Base-by-base conservation (phyloP, 768 basidiomycete species). In the Leucocoprinus birnbaumii region DNA sequence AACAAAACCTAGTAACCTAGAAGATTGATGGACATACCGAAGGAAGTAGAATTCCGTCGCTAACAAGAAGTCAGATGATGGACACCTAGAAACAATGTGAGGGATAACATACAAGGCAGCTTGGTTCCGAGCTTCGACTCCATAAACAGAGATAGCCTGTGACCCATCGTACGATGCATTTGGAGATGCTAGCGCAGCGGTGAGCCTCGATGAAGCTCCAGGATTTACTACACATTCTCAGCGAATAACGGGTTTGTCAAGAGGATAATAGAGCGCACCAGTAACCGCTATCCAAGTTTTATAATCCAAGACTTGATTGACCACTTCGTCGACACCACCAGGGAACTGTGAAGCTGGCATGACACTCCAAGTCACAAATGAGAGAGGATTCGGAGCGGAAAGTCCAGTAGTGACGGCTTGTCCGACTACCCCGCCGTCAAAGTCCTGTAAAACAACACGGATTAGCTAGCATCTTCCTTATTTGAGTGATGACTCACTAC, bases 361-460 rank as follows among this genome's bases (percentile, higher is more conserved):
- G 1, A 73, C 62, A 6, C 65, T 63, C 84, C 83, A 87, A 2
- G 73, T 70, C 1, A 86, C 60, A 37, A 72, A 70, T 8, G 71
- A 63, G 10, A 45, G 16, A n/a, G 70, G 65, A 0, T 66, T 62
- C 8, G 54, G 53, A 13, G 55, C 63, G 18, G 66, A 65, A 44
- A 83, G 60, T 24, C 35, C 42, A 34, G 27, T 42, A 64, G 0
- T 68, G n/a, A 86, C 75, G 1, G 65, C 65, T 47, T 73, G 69
- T 5, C 85, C 84, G 3, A 87, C 69, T 18, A 72, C 45, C 1
- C 72, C 77, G 3, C 79, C 83, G 41, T 87, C 85, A 58, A 85
- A 85, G 60, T 87, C 84, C 83, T 86, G 31, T 5, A 31, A 31
- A 5, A 11, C 11, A 27, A 11, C 11, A 19, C 26, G 16, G 38